A percentile compares a stretch with the other conserved stretches of the same genome.
Evolutionary conservation across 2,329 filamentous ascomycete species (phyloP).

Genomic region (Reticulascus tulasneorum): DNA sequence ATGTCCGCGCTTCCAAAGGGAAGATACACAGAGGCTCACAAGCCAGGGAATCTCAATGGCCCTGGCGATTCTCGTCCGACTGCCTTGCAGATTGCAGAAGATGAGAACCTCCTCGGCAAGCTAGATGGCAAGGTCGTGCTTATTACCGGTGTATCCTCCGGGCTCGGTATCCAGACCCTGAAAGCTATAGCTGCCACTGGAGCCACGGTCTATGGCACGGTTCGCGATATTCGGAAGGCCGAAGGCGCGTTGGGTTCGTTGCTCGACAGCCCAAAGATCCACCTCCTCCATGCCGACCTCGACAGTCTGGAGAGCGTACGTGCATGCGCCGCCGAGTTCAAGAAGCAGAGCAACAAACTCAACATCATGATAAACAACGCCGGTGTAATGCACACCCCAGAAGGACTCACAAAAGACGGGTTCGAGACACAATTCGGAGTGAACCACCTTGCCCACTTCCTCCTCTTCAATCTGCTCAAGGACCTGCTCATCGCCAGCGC

Average conservation of each 20-base stretch:
- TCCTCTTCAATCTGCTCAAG: conserved; percentile 47
- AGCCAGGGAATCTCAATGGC: conserved; percentile 16
- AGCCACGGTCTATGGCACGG: conserved; percentile 11
- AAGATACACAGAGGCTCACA: conserved; percentile 6
- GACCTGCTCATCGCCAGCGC: conserved; percentile 33
- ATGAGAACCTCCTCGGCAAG: conserved; percentile 13
- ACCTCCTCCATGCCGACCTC: conserved; percentile 28
- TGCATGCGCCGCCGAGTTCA: conserved; percentile 15
- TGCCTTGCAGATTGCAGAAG: conserved; percentile 13
- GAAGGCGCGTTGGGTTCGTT: conserved; percentile 10
- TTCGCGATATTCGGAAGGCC: conserved; percentile 7
- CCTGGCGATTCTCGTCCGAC: conserved; percentile 16
- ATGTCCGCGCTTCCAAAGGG: neutral
- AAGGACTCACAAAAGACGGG: conserved; percentile 13
- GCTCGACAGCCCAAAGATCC: conserved; percentile 18
- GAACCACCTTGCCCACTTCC: conserved; percentile 50
- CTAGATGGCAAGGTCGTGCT: conserved; percentile 25
- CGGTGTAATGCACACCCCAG: conserved; percentile 7
- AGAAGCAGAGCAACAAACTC: conserved; percentile 9
- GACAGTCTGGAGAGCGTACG: conserved; percentile 25
- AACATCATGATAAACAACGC: conserved; percentile 21
- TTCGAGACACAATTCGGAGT: conserved; percentile 40
- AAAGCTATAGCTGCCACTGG: conserved; percentile 5
- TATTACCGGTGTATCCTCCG: conserved; percentile 36
- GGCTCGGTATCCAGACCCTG: conserved; percentile 36